Conservation (phyloP, 2,329 filamentous ascomycete genomes). For the Apiospora arundinis region DNA sequence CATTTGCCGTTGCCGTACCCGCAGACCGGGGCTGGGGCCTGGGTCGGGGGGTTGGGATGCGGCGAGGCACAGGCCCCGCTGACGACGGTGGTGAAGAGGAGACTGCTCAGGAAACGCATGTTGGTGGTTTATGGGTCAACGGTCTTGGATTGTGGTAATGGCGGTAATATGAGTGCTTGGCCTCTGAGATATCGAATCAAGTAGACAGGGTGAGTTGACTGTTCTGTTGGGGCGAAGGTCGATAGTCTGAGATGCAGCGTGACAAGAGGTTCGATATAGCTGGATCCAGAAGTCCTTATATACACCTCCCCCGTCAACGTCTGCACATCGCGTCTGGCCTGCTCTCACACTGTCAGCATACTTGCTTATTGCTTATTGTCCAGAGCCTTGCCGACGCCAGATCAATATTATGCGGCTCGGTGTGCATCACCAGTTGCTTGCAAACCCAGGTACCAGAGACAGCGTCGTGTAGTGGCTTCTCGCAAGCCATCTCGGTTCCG, state of each 20-base stretch:
- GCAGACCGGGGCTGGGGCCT: neutral
- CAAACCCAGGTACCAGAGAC: neutral
- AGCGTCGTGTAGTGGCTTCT: neutral
- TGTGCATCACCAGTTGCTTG: neutral
- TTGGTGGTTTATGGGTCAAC: no score
- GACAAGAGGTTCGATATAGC: neutral
- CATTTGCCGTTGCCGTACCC: neutral
- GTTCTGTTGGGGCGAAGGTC: neutral
- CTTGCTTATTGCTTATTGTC: neutral
- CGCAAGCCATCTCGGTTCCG: neutral
- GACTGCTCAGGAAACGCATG: neutral
- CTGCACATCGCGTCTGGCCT: no score
- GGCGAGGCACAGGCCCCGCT: neutral
- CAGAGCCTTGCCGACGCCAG: neutral
- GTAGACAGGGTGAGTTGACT: neutral
- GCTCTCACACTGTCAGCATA: neutral
- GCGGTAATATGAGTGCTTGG: neutral
- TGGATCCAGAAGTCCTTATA: neutral
- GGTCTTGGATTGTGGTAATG: neutral
- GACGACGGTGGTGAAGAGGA: neutral
- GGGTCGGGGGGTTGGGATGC: neutral
- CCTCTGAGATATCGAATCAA: no score
- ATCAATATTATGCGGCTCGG: neutral
- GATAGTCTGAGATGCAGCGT: neutral
- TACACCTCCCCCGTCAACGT: neutral